A percentile compares a stretch with the other conserved stretches of the same genome.
Evolutionary conservation across 257 asterid species (phyloP).

Genomic region (Gentiana straminea): DNA sequence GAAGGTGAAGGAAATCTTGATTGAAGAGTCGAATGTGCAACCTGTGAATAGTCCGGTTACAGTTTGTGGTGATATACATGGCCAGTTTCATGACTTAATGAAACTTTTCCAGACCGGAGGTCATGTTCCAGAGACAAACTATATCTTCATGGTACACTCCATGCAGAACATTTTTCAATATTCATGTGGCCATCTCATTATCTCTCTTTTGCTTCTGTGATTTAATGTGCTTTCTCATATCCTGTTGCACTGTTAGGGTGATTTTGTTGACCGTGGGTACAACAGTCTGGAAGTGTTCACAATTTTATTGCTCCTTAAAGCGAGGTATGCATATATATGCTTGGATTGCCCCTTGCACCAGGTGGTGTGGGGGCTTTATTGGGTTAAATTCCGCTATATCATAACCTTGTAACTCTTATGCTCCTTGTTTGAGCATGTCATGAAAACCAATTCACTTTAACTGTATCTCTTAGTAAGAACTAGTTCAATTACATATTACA

Average conservation of each 20-base stretch:
- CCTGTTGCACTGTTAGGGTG: conserved; percentile 54
- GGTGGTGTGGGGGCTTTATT: neutral
- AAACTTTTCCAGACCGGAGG: conserved; percentile 99
- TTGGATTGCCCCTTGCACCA: neutral
- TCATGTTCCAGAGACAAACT: conserved; percentile 95
- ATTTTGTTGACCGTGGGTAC: conserved; percentile 98
- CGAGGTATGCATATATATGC: conserved; percentile 46
- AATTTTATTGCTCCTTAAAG: conserved; percentile 91
- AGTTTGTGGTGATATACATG: conserved; percentile 97
- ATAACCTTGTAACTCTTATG: no score
- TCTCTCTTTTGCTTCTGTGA: neutral
- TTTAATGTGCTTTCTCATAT: conserved; percentile 8
- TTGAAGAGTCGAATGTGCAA: conserved; percentile 99
- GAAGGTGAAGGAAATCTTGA: conserved; percentile 96
- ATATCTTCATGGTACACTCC: conserved; percentile 77
- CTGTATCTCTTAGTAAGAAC: no score
- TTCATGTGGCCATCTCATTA: neutral
- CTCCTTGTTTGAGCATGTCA: no score
- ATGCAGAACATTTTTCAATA: neutral
- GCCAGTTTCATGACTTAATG: conserved; percentile 97
- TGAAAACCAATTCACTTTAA: no score
- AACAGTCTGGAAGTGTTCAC: conserved; percentile 96
- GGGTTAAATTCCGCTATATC: neutral
- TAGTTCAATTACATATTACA: no score
- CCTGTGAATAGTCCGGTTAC: conserved; percentile 99